Conservation (phyloP, 352 stramenopile species). For the Globisporangium carolinianum region DNA sequence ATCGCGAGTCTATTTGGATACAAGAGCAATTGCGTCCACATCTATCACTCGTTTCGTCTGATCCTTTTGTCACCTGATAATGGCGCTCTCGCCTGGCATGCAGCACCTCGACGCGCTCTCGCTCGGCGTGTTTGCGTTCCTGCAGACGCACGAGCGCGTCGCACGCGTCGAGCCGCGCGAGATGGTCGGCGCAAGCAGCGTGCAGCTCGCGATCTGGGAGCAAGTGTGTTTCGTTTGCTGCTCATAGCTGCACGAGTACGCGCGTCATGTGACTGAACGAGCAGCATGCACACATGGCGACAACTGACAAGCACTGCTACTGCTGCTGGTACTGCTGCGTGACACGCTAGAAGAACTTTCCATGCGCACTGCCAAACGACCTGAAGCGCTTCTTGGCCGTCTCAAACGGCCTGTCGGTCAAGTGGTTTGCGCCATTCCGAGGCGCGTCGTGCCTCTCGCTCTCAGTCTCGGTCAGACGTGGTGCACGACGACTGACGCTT, state of each 20-base stretch:
- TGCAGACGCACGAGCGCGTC: conserved; percentile 51
- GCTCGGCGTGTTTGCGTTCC: conserved; percentile 62
- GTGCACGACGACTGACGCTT: neutral
- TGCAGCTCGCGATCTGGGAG: conserved; percentile 60
- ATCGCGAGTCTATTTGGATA: no score
- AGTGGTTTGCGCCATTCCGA: conserved; percentile 58
- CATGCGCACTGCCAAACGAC: conserved; percentile 46
- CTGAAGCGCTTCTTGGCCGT: conserved; percentile 62
- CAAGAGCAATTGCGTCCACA: no score
- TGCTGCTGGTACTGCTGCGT: neutral
- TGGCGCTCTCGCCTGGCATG: conserved; percentile 7
- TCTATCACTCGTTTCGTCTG: neutral
- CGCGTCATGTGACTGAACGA: neutral
- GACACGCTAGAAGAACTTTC: conserved; percentile 41
- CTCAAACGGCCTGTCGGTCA: conserved; percentile 62
- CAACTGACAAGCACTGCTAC: neutral
- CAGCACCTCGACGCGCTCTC: conserved; percentile 47
- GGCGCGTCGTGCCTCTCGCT: conserved; percentile 12
- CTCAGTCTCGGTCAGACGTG: neutral
- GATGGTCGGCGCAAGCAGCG: conserved; percentile 31
- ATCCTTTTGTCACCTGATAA: neutral
- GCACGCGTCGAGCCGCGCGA: conserved; percentile 48
- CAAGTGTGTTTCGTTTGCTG: conserved; percentile 21
- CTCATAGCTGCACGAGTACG: neutral
- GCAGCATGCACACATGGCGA: no score